phyloP scores from a whole-genome alignment of 202 grass and related monocot species.

The Panicum hallii region DNA sequence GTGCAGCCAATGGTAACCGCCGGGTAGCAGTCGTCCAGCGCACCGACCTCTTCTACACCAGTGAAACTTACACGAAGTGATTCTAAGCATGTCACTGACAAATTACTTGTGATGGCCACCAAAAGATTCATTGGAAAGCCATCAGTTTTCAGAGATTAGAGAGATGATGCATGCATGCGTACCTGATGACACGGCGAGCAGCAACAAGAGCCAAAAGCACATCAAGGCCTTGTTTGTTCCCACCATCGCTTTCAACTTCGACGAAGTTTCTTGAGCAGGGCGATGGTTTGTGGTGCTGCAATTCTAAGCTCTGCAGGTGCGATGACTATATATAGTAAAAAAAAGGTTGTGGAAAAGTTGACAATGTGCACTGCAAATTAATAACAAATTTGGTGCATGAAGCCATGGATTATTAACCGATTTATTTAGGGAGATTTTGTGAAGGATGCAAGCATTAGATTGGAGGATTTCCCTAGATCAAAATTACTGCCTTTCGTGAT shows the following conservation, averaged over 20 bases:
- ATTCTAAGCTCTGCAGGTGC: not conserved
- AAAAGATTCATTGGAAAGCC: not conserved
- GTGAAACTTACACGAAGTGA: not conserved
- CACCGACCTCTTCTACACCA: not conserved
- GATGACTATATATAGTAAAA: not conserved
- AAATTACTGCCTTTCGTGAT: not conserved
- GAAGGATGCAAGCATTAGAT: not conserved
- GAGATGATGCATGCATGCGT: not conserved
- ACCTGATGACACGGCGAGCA: conserved; percentile 27
- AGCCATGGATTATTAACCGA: not conserved
- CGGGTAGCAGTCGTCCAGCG: not conserved
- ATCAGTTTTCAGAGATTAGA: too few relatives aligned
- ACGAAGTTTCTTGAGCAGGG: not conserved
- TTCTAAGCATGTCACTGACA: not conserved
- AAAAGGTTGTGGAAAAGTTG: not conserved
- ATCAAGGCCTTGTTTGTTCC: not conserved
- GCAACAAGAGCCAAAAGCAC: conserved; percentile 1
- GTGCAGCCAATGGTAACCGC: not conserved
- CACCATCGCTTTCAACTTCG: not conserved
- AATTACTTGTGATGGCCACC: not conserved
- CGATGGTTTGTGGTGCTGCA: not conserved
- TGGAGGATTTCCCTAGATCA: not conserved
- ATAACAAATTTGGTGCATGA: too few relatives aligned
- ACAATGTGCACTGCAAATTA: not conserved
- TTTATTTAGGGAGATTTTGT: not conserved